Conservation (phyloP, 2,329 filamentous ascomycete species). For the Talaromyces sp. region DNA sequence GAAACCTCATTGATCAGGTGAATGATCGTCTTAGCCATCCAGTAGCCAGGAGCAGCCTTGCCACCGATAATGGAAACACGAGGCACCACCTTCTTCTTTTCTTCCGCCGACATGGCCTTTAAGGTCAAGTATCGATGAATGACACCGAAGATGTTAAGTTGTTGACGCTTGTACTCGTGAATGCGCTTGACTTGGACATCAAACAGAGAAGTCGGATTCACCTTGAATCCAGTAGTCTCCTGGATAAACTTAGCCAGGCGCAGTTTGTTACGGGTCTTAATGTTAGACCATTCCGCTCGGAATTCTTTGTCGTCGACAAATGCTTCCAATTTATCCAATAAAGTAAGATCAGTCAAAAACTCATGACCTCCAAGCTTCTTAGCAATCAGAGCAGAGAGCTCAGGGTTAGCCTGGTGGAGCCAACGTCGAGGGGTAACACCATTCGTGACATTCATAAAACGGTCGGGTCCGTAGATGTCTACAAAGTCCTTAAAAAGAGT, state of each 20-base stretch:
- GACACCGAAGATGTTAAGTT: conserved; percentile 98
- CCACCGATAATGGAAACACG: conserved; percentile 96
- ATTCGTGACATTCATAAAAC: conserved; percentile 98
- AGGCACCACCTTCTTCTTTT: conserved; percentile 82
- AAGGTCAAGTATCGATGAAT: conserved; percentile 91
- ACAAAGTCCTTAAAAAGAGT: conserved; percentile 99
- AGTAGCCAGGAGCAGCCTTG: conserved; percentile 97
- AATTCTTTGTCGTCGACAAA: conserved; percentile 84
- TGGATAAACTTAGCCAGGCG: conserved; percentile 91
- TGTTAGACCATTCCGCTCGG: conserved; percentile 91
- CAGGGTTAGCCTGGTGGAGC: conserved; percentile 96
- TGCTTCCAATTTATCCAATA: conserved; percentile 82
- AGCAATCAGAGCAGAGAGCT: conserved; percentile 87
- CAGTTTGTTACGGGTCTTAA: conserved; percentile 96
- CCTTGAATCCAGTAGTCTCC: conserved; percentile 72
- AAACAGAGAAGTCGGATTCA: conserved; percentile 87
- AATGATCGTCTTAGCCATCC: conserved; percentile 99
- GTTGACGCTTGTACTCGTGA: conserved; percentile 98
- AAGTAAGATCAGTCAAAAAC: conserved; percentile 87
- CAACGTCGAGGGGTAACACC: conserved; percentile 94
- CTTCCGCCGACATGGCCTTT: conserved; percentile 80
- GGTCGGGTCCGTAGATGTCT: conserved; percentile 89
- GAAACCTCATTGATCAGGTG: conserved; percentile 94
- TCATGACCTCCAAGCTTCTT: conserved; percentile 81
- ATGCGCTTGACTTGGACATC: conserved; percentile 99